Conservation (phyloP, 768 basidiomycete genomes). For the Hygrophorus pudorinus region DNA sequence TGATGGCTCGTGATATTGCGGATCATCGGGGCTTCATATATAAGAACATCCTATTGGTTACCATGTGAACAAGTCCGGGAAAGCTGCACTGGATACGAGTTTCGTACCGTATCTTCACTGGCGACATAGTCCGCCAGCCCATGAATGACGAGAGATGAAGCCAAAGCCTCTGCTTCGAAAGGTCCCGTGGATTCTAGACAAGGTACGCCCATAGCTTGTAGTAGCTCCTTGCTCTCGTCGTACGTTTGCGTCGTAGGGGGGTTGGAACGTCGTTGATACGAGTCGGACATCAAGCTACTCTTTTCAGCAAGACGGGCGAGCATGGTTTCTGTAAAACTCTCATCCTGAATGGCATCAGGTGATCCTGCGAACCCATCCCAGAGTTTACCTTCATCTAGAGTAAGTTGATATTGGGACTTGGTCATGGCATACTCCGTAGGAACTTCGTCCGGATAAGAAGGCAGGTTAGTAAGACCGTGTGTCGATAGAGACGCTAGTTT, state of each 20-base stretch:
- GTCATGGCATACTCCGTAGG: constrained; percentile 42
- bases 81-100: not conserved
- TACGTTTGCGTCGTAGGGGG: constrained; percentile 61
- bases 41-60: constrained; percentile 56
- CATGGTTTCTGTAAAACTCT: constrained; percentile 3
- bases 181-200: constrained; percentile 59
- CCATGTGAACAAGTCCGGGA: constrained; percentile 2
- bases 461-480: constrained; percentile 16
- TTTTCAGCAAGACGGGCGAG: constrained; percentile 31
- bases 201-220: constrained; percentile 76
- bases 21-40: constrained; percentile 75
- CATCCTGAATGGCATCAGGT: constrained; percentile 5
- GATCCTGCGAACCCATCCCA: constrained; percentile 35
- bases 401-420: constrained; percentile 51
- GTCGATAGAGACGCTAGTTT: constrained; percentile 32
- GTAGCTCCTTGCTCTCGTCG: constrained; percentile 54
- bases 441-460: constrained; percentile 19
- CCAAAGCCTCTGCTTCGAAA: constrained; percentile 81
- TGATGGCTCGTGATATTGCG: constrained; percentile 60
- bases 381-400: constrained; percentile 47
- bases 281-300: constrained; percentile 50
- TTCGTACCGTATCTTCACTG: constrained; percentile 76
- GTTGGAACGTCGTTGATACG: constrained; percentile 53
- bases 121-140: constrained; percentile 82
- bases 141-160: constrained; percentile 61